Evolutionary conservation across 345 rosid genomes (phyloP).

Genomic region (Brassica rapa): DNA sequence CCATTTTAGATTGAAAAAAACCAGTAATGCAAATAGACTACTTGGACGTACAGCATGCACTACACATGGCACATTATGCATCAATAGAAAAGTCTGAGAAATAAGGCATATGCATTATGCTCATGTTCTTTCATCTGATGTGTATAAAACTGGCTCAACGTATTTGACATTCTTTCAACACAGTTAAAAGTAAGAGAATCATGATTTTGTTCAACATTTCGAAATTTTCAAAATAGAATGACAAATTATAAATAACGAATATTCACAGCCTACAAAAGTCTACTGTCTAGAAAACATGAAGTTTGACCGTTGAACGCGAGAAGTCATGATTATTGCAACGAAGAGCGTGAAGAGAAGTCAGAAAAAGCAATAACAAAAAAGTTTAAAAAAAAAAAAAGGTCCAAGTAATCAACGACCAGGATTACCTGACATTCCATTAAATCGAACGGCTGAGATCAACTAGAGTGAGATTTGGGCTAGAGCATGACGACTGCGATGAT

Average conservation of each 20-base stretch:
- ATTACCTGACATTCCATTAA: background rate
- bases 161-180: background rate
- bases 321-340: slow-evolving; percentile 30
- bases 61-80: background rate
- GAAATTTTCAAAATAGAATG: background rate
- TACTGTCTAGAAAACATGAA: slow-evolving; percentile 19
- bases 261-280: slow-evolving; percentile 20
- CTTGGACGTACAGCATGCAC: background rate
- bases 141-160: background rate
- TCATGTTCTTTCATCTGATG: background rate
- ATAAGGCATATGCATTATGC: background rate
- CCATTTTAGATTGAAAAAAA: background rate
- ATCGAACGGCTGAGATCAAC: slow-evolving; percentile 1
- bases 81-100: background rate
- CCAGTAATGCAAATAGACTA: background rate
- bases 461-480: slow-evolving; percentile 24
- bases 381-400: background rate
- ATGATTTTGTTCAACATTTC: background rate
- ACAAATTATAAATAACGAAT: background rate
- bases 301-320: slow-evolving; percentile 42
- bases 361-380: slow-evolving; percentile 3
- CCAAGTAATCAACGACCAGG: slow-evolving; percentile 15
- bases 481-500: slow-evolving; percentile 42
- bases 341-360: slow-evolving; percentile 36
- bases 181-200: background rate